A percentile compares a stretch with the other conserved stretches of the same genome.
These are phyloP conservation scores for Albatrellus ellisii DNA, from an alignment of 768 basidiomycete species.

Conservation along the genomic window DNA sequence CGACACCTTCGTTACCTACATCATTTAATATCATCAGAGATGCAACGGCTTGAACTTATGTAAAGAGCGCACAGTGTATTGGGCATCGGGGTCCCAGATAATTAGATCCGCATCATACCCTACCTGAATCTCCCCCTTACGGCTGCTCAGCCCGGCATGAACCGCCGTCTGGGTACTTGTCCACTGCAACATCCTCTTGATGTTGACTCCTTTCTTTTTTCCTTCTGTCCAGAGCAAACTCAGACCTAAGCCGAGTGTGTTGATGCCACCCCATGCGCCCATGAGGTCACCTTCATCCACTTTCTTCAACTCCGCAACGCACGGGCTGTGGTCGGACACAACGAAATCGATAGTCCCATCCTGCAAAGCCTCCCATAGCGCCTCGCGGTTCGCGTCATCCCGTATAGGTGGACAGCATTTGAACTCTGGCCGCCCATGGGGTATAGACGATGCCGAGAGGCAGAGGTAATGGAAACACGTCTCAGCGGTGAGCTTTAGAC, in stretches of 20 bases:
- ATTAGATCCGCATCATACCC: conserved; percentile 84
- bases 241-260: conserved; percentile 79
- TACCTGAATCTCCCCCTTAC: conserved; percentile 60
- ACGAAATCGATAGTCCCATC: conserved; percentile 84
- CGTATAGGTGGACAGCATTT: conserved; percentile 97
- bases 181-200: conserved; percentile 66
- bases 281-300: conserved; percentile 71
- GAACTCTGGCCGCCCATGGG: conserved; percentile 69
- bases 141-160: conserved; percentile 57
- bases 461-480: conserved; percentile 97
- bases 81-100: conserved; percentile 59
- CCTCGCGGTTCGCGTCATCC: conserved; percentile 52
- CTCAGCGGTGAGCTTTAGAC: conserved; percentile 76
- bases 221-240: conserved; percentile 86
- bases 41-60: neutral
- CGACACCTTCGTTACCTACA: conserved; percentile 56
- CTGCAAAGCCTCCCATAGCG: conserved; percentile 69
- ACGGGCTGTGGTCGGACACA: conserved; percentile 95
- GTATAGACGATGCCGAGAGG: conserved; percentile 60
- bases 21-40: neutral
- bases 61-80: conserved; percentile 24
- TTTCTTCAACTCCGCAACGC: conserved; percentile 69
- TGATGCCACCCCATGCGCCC: conserved; percentile 92
- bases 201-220: conserved; percentile 37
- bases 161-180: conserved; percentile 57